A percentile compares a stretch with the other conserved stretches of the same genome.
phyloP scores from a whole-genome alignment of 768 basidiomycete species.

The Pisolithus tinctorius region DNA sequence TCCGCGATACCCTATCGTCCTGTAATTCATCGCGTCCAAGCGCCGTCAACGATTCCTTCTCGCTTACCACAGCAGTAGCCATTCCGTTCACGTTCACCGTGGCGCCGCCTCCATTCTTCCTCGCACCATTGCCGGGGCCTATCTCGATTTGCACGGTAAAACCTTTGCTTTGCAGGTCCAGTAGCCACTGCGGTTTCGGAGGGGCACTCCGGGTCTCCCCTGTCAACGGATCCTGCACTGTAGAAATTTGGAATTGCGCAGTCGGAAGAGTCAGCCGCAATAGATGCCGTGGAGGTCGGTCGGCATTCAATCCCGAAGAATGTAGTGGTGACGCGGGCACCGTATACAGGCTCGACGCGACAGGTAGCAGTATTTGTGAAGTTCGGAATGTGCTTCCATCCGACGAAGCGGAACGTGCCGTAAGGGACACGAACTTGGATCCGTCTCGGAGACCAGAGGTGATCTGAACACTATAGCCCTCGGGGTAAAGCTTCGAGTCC shows the following conservation, averaged over 20 bases:
- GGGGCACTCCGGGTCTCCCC: slow-evolving; percentile 56
- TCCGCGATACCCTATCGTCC: slow-evolving; percentile 60
- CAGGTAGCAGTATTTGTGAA: slow-evolving; percentile 34
- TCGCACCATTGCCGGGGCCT: slow-evolving; percentile 30
- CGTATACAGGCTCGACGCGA: slow-evolving; percentile 58
- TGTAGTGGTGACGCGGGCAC: slow-evolving; percentile 80
- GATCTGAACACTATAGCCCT: slow-evolving; percentile 58
- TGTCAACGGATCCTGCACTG: slow-evolving; percentile 76
- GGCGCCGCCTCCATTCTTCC: slow-evolving; percentile 8
- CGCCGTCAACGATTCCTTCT: slow-evolving; percentile 70
- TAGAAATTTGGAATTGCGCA: slow-evolving; percentile 68
- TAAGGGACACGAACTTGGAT: slow-evolving; percentile 31
- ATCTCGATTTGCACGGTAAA: slow-evolving; percentile 54
- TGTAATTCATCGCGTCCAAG: slow-evolving; percentile 73
- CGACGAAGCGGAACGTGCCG: slow-evolving; percentile 8
- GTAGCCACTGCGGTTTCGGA: slow-evolving; percentile 67
- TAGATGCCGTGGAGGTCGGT: slow-evolving; percentile 59
- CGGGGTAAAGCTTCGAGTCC: slow-evolving; percentile 74
- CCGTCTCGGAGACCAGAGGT: slow-evolving; percentile 37
- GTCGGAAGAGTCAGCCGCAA: slow-evolving; percentile 77
- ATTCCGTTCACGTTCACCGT: slow-evolving; percentile 31
- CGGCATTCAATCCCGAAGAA: slow-evolving; percentile 56
- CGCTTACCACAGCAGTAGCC: slow-evolving; percentile 44
- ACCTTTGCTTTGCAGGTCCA: slow-evolving; percentile 53
- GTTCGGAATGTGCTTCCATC: neutral